Conservation (phyloP, 495 filamentous ascomycete genomes). For the Usnea hakonensis region DNA sequence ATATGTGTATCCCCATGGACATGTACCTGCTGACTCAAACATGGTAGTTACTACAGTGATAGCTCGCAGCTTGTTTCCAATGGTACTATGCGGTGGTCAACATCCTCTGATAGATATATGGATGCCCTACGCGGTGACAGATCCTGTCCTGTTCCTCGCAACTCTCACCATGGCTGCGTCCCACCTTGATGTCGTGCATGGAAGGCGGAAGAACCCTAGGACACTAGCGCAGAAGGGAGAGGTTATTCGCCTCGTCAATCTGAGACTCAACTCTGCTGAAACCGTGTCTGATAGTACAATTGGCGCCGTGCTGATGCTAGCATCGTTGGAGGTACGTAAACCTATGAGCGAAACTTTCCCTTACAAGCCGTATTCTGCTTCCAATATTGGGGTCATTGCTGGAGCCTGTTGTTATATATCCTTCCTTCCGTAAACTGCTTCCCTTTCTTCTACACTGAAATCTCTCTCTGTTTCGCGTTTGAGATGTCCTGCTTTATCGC, state of each 20-base stretch:
- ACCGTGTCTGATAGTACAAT: slow-evolving; percentile 3
- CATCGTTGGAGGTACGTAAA: not conserved
- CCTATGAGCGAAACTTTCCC: too few species aligned
- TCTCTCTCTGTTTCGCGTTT: rapidly evolving
- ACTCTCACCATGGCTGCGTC: slow-evolving; percentile 5
- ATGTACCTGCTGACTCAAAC: not conserved
- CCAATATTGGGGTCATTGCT: not conserved
- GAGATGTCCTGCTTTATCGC: not conserved
- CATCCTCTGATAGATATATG: not conserved
- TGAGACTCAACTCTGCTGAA: not conserved
- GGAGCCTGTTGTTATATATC: not conserved
- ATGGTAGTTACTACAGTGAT: slow-evolving; percentile 5
- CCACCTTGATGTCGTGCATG: slow-evolving; percentile 8
- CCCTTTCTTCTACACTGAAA: not conserved
- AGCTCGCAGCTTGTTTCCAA: not conserved
- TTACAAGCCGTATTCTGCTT: not conserved
- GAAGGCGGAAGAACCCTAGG: not conserved
- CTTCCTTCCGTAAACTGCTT: too few species aligned
- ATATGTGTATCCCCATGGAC: not conserved
- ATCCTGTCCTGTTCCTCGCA: slow-evolving; percentile 11
- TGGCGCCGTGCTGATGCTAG: slow-evolving; percentile 9
- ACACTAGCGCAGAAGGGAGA: slow-evolving; percentile 3
- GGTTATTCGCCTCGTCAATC: slow-evolving; percentile 8
- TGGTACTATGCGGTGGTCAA: not conserved
- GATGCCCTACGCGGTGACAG: slow-evolving; percentile 1